Percentiles rank a stretch among this genome's conserved stretches.
phyloP scores from a whole-genome alignment of 306 rosid genomes.

The Dryas alaskensis region DNA sequence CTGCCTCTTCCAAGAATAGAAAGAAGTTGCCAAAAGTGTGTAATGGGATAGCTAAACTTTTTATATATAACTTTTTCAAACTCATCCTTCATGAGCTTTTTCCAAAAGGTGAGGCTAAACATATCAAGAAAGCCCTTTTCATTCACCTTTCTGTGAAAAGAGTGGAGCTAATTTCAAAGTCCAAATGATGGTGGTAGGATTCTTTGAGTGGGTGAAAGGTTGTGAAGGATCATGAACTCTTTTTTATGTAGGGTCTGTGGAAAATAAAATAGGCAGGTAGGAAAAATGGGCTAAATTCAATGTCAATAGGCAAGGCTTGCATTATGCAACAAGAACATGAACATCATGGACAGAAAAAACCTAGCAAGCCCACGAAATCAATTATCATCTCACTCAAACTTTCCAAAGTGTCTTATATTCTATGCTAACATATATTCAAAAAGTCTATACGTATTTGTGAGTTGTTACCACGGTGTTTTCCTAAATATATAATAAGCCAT shows the following conservation, averaged over 20 bases:
- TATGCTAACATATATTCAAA: not conserved
- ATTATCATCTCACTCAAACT: not conserved
- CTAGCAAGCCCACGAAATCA: not conserved
- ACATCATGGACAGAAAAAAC: not conserved
- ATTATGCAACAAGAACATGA: not conserved
- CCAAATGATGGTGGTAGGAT: conserved; percentile 8
- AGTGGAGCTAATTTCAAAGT: conserved; percentile 14
- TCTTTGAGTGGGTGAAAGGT: not conserved
- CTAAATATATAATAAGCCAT: no score
- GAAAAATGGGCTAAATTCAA: conserved; percentile 5
- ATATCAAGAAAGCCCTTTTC: not conserved
- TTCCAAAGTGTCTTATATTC: conserved; percentile 2
- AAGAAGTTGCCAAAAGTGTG: not conserved
- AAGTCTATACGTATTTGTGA: not conserved
- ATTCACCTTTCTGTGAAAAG: not conserved
- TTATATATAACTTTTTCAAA: not conserved
- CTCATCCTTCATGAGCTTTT: not conserved
- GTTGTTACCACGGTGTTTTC: no score
- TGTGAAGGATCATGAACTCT: no score
- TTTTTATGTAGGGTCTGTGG: no score
- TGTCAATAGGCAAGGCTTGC: not conserved
- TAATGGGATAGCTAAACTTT: not conserved
- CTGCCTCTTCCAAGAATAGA: not conserved
- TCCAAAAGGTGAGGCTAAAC: not conserved
- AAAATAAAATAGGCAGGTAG: not conserved